A percentile compares a stretch with the other conserved stretches of the same genome.
Conservation (phyloP, 75 land plant genomes). For the Cunninghamia lanceolata region DNA sequence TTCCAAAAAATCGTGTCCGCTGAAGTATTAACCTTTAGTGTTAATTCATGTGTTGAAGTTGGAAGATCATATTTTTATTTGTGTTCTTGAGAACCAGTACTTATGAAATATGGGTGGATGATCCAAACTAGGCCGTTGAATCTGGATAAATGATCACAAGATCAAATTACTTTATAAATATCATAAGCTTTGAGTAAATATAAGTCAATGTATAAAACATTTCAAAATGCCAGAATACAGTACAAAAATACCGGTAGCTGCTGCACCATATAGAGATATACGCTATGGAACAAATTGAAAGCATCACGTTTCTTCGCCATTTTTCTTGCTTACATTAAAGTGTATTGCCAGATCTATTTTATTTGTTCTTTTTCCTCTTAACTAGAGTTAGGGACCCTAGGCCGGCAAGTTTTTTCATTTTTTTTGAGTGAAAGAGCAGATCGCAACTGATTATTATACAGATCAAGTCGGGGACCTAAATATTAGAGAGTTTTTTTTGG, state of each 20-base stretch:
- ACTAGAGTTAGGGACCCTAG: no score
- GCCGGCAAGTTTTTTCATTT: no score
- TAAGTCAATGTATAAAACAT: not conserved
- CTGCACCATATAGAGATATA: not conserved
- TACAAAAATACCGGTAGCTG: not conserved
- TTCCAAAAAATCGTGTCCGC: not conserved
- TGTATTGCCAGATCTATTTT: not conserved
- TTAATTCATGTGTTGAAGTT: not conserved
- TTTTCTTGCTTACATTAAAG: not conserved
- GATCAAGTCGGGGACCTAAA: no score
- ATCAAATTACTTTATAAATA: not conserved
- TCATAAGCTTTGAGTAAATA: not conserved
- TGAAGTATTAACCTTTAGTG: not conserved
- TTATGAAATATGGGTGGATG: no score
- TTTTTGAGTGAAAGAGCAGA: no score
- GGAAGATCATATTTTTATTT: not conserved
- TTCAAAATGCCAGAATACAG: not conserved
- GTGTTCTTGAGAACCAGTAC: no score
- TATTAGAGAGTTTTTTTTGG: no score
- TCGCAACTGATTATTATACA: no score
- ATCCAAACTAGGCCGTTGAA: no score
- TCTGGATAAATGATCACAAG: not conserved
- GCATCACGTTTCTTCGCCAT: not conserved
- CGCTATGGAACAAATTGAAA: not conserved
- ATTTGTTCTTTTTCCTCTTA: no score